Evolutionary conservation across 2,329 filamentous ascomycete genomes (phyloP).

Genomic region (Cytospora leucostoma): DNA sequence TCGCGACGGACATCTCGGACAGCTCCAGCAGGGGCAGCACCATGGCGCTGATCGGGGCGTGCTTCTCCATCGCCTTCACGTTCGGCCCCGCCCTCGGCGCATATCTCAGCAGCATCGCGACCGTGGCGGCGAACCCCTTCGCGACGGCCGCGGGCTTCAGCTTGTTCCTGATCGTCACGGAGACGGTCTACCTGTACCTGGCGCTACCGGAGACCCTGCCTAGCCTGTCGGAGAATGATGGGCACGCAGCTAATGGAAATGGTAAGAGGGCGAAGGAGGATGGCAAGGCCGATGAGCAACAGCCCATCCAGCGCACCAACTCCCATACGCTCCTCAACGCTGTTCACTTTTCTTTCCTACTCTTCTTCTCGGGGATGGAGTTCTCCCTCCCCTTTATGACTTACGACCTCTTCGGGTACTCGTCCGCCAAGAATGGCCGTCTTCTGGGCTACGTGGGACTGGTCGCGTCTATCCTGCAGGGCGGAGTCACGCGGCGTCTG

Average conservation of each 20-base stretch:
- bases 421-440: conserved; percentile 76
- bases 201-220: conserved; percentile 86
- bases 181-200: conserved; percentile 85
- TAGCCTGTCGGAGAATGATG: conserved; percentile 44
- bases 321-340: conserved; percentile 80
- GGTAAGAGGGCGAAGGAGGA: conserved; percentile 29
- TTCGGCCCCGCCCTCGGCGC: conserved; percentile 93
- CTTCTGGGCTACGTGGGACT: conserved; percentile 90
- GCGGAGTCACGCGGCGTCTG: conserved; percentile 82
- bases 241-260: conserved; percentile 24
- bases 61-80: conserved; percentile 96
- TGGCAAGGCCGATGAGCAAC: conserved; percentile 32
- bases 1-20: conserved; percentile 93
- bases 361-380: conserved; percentile 95
- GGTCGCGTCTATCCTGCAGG: conserved; percentile 88
- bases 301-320: conserved; percentile 65
- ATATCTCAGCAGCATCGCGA: conserved; percentile 74
- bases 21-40: conserved; percentile 81
- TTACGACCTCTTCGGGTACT: conserved; percentile 86
- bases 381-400: conserved; percentile 98
- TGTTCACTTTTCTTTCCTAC: conserved; percentile 85
- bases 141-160: conserved; percentile 89
- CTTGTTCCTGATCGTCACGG: conserved; percentile 77
- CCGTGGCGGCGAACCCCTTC: conserved; percentile 87
- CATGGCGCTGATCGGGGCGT: conserved; percentile 94